phyloP scores from a whole-genome alignment of 495 filamentous ascomycete genomes.

The Chaetomium fimeti region DNA sequence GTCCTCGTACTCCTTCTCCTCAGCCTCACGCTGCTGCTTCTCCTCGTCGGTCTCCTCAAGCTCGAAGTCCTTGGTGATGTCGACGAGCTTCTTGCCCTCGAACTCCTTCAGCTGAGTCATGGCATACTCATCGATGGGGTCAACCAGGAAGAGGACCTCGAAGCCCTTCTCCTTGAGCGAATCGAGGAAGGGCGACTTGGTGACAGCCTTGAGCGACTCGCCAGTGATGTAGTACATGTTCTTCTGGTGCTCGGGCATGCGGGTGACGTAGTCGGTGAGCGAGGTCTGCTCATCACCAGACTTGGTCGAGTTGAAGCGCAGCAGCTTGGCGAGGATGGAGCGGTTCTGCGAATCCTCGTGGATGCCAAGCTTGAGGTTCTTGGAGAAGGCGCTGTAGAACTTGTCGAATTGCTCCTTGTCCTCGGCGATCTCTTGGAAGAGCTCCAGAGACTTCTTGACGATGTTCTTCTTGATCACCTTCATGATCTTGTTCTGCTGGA shows the following conservation, averaged over 20 bases:
- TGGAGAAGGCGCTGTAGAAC: slow-evolving; percentile 99
- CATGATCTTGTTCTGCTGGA: slow-evolving; percentile 99
- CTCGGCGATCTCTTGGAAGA: slow-evolving; percentile 97
- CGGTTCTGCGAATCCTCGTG: slow-evolving; percentile 99
- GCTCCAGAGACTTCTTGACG: slow-evolving; percentile 99
- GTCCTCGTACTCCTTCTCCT: slow-evolving; percentile 95
- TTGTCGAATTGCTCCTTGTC: slow-evolving; percentile 99
- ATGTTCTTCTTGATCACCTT: slow-evolving; percentile 99
- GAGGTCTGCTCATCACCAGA: slow-evolving; percentile 94
- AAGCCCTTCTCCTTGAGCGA: slow-evolving; percentile 99
- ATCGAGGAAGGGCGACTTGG: slow-evolving; percentile 98
- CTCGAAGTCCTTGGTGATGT: slow-evolving; percentile 99
- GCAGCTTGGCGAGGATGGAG: slow-evolving; percentile 88
- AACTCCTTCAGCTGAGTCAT: slow-evolving; percentile 99
- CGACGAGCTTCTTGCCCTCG: slow-evolving; percentile 98
- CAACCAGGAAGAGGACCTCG: slow-evolving; percentile 97
- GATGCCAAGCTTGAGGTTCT: slow-evolving; percentile 99
- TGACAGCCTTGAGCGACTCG: slow-evolving; percentile 96
- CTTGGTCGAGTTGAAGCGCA: slow-evolving; percentile 98
- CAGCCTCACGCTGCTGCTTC: slow-evolving; percentile 92
- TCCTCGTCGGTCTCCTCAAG: slow-evolving; percentile 99
- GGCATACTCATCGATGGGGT: slow-evolving; percentile 99
- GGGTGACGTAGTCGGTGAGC: slow-evolving; percentile 92
- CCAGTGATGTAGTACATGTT: slow-evolving; percentile 99
- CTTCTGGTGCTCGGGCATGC: slow-evolving; percentile 99